A percentile compares a stretch with the other conserved stretches of the same genome.
These are phyloP conservation scores for Rhodotorula sp. DNA, from an alignment of 1,284 basidiomycete species.

Conservation along the genomic window DNA sequence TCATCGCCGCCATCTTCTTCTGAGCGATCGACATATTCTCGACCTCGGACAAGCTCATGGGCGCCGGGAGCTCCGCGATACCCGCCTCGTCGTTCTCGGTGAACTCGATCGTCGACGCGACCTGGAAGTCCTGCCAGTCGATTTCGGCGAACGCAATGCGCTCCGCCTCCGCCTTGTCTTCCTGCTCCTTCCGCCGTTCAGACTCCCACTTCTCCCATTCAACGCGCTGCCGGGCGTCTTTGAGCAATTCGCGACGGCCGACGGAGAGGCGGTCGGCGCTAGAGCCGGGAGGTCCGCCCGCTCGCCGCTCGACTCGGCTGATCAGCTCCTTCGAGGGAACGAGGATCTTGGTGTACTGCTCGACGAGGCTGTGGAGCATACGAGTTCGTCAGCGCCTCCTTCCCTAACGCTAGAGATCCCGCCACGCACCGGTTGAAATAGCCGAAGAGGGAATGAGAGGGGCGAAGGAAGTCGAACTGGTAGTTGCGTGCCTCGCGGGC, in stretches of 20 bases:
- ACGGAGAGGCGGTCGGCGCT: conserved; percentile 48
- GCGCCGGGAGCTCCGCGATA: conserved; percentile 81
- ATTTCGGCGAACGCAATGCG: conserved; percentile 88
- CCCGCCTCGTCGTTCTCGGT: conserved; percentile 80
- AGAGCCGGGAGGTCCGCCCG: conserved; percentile 47
- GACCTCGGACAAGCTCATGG: conserved; percentile 90
- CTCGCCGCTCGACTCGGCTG: conserved; percentile 57
- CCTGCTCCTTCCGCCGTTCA: conserved; percentile 78
- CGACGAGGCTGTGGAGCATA: conserved; percentile 61
- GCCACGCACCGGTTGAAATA: conserved; percentile 75
- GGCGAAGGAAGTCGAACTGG: conserved; percentile 96
- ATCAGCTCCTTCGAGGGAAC: conserved; percentile 74
- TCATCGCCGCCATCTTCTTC: conserved; percentile 96
- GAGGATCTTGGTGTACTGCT: conserved; percentile 90
- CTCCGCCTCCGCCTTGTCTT: conserved; percentile 87
- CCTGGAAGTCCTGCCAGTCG: conserved; percentile 99
- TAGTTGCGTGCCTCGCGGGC: conserved; percentile 90
- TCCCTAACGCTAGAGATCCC: fast-evolving
- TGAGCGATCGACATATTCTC: conserved; percentile 96
- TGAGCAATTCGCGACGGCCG: conserved; percentile 71
- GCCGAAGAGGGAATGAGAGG: conserved; percentile 90
- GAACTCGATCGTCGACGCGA: conserved; percentile 98
- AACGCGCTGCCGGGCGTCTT: conserved; percentile 72
- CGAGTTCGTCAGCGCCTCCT: neutral
- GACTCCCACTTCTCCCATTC: conserved; percentile 83